Evolutionary conservation across 305 asterid species (phyloP), one percentile per base, ranked within the genome.

Genomic region (Vinca major): DNA sequence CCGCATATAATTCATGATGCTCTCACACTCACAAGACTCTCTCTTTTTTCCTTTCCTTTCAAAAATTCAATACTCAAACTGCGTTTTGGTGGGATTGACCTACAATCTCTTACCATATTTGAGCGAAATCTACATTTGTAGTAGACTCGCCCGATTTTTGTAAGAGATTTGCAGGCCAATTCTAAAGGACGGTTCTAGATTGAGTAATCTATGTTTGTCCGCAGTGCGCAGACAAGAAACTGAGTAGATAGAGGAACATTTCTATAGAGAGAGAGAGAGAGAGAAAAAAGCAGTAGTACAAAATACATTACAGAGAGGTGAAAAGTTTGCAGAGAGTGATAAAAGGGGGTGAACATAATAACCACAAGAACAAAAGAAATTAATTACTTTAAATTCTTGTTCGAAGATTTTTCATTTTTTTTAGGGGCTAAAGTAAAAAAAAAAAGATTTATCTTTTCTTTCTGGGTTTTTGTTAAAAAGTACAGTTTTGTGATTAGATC

Each of bases 401-500:
- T 26, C 33, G 1, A 26, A 26, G 33, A 26, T 26, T 26, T 26
- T 17, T 41, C 47, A 48, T 26, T 26, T 26, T n/a, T 21, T 64
- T n/a, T 19, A 8, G 41, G 16, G 51, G 48, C 4, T 21, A 7
- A 19, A 11, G 13, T 2, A n/a, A 4, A 49, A 26, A 36, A 36
- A 60, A 66, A 73, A 66, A 56, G 60, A 36, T 3, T 0, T 17
- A 0, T 37, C 16, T 44, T 65, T 64, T 75, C 54, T 71, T 69
- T 49, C n/a, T 71, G 71, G 74, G 33, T 26, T 26, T 71, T 50
- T 62, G 49, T 49, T 26, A 11, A 67, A 16, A 50, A 2, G 64
- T 54, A 45, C 57, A 17, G 71, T 14, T 57, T 62, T 49, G 69
- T 62, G 71, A 75, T 70, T 73, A 76, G 77, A 76, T 76, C 80